Evolutionary conservation across 2,329 filamentous ascomycete genomes (phyloP).

Genomic region (Zalaria obscura): DNA sequence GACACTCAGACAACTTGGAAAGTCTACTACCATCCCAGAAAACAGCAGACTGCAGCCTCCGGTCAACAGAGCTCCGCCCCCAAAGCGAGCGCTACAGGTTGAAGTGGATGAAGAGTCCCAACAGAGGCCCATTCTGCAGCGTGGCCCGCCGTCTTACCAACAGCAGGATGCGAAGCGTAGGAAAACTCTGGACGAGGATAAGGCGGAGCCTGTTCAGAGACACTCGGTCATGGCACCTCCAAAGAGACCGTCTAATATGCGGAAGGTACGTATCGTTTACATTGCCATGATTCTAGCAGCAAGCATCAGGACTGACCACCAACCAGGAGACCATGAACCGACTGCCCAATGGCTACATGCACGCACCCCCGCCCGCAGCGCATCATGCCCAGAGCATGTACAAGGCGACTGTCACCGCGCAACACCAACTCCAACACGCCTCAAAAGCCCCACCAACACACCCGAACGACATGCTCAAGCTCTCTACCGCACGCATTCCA

Average conservation of each 20-base stretch:
- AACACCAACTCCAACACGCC: slow-evolving; percentile 48
- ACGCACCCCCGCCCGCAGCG: slow-evolving; percentile 40
- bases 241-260: slow-evolving; percentile 63
- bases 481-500: slow-evolving; percentile 77
- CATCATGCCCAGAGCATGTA: slow-evolving; percentile 36
- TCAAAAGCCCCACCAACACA: slow-evolving; percentile 42
- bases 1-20: slow-evolving; percentile 42
- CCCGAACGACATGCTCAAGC: slow-evolving; percentile 72
- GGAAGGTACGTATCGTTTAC: slow-evolving; percentile 45
- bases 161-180: slow-evolving; percentile 66
- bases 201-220: slow-evolving; percentile 47
- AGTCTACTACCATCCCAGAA: slow-evolving; percentile 37
- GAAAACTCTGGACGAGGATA: slow-evolving; percentile 59
- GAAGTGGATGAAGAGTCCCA: slow-evolving; percentile 44
- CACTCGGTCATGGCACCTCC: slow-evolving; percentile 67
- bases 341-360: slow-evolving; percentile 47
- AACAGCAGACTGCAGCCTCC: slow-evolving; percentile 47
- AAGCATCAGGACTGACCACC: slow-evolving; percentile 7
- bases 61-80: slow-evolving; percentile 53
- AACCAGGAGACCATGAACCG: slow-evolving; percentile 45
- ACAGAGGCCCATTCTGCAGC: slow-evolving; percentile 39
- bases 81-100: slow-evolving; percentile 60
- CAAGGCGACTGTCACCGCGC: slow-evolving; percentile 51
- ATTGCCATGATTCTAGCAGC: slow-evolving; percentile 4
- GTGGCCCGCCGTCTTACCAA: slow-evolving; percentile 37